These are phyloP conservation scores for Wickerhamomyces hampshirensis DNA, from an alignment of 805 yeast genomes.

Conservation along the genomic window DNA sequence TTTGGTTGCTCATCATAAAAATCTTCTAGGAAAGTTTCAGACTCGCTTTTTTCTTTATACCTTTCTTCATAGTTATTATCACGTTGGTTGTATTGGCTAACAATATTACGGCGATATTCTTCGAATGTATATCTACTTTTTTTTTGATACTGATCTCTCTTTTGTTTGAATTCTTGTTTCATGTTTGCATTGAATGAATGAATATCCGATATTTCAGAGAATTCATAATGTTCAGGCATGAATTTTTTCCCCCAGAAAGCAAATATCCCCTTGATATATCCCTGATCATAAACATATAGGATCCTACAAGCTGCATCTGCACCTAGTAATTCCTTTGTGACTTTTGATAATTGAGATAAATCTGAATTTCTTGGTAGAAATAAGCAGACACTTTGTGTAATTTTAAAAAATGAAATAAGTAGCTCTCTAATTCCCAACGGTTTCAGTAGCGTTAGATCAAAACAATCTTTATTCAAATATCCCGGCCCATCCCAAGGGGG, in stretches of 20 bases:
- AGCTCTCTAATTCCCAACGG: constrained; percentile 48
- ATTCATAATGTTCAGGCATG: constrained; percentile 20
- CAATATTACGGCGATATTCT: neutral
- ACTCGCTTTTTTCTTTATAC: neutral
- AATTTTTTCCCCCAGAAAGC: constrained; percentile 58
- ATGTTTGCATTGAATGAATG: neutral
- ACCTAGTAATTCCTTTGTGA: constrained; percentile 45
- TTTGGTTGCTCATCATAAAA: constrained; percentile 3
- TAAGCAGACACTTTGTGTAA: constrained; percentile 46
- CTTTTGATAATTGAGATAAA: constrained; percentile 43
- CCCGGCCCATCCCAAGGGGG: constrained; percentile 89
- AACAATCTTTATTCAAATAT: constrained; percentile 38
- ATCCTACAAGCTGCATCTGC: constrained; percentile 39
- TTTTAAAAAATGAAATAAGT: constrained; percentile 35
- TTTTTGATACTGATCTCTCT: neutral
- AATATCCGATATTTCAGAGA: neutral
- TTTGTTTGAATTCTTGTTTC: neutral
- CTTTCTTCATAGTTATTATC: neutral
- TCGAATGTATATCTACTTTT: neutral
- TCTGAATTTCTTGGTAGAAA: constrained; percentile 62
- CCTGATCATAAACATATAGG: constrained; percentile 36
- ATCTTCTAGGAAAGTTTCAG: constrained; percentile 1
- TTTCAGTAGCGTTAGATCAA: constrained; percentile 37
- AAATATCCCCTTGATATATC: constrained; percentile 47
- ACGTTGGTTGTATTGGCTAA: neutral